Evolutionary conservation across 805 yeast genomes (phyloP), one percentile per base, ranked within the genome.

Genomic region (Zygotorulaspora sp.): DNA sequence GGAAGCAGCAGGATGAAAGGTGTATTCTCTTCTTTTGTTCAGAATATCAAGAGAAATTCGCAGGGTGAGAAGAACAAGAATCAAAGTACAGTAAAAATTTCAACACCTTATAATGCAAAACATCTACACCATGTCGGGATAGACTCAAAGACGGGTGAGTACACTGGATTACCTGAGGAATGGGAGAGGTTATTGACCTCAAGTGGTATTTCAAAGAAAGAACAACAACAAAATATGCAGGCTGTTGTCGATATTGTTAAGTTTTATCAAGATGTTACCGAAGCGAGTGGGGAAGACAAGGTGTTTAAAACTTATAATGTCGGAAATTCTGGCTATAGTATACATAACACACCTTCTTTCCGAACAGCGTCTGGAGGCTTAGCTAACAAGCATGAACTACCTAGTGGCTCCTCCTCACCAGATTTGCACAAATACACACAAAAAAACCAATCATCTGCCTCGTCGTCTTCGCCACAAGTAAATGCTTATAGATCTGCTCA

Each of bases 81-180:
- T 27, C 56, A 58, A 6, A 30, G 40, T 17, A 35, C 58, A 6
- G 51, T 71, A 26, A 78, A 78, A 48, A 92, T 90, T 35, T 84
- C 95, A n/a, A 80, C 87, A 0, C 98, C 98, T 0, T 87, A 82
- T 60, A 87, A 86, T 53, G 83, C 92, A 12, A 80, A 85, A 55
- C 96, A 89, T 55, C 82, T 87, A 23, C 87, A 92, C 12, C 97
- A 92, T 55, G 97, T 92, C 7, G 96, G 95, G 16, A 80, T 85
- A 34, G 96, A 90, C 60, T 72, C 79, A 4, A 76, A 74, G 45
- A 75, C 87, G 14, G 96, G 96, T 9, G 83, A 84, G 30, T 90
- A 83, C 58, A 86, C 92, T 1, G 97, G 97, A 2, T 67, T 92
- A 29, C 98, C 98, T 0, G 80, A 77, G 19, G 95, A 87, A 53